Conservation (phyloP, 768 basidiomycete species). For the Auricularia auricula-judae region DNA sequence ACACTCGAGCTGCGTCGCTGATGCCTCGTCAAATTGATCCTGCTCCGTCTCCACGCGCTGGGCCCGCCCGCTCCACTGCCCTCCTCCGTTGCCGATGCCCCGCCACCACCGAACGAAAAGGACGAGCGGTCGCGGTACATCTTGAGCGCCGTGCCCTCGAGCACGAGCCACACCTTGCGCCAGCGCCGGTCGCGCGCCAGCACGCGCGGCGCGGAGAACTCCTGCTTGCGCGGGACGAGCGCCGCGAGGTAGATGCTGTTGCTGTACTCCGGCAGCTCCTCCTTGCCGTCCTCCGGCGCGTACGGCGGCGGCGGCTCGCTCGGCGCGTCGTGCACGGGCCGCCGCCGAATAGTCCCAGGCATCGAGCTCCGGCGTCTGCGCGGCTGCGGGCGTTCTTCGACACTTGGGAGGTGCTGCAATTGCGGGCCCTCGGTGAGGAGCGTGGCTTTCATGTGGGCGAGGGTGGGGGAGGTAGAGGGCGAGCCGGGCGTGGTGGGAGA, state of each 20-base stretch:
- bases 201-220: constrained; percentile 75
- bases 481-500: not conserved
- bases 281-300: constrained; percentile 60
- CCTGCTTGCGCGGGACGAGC: constrained; percentile 84
- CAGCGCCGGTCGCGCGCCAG: constrained; percentile 89
- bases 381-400: constrained; percentile 20
- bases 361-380: constrained; percentile 56
- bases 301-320: constrained; percentile 19
- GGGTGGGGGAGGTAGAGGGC: not conserved
- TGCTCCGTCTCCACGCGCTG: not conserved
- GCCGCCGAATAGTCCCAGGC: constrained; percentile 43
- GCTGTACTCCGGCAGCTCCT: constrained; percentile 69
- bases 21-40: not conserved
- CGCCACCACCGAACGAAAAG: constrained; percentile 16
- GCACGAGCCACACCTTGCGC: constrained; percentile 75
- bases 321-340: constrained; percentile 5
- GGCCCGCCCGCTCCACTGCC: not conserved
- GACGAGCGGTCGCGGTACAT: constrained; percentile 46
- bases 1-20: not conserved
- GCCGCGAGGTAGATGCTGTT: constrained; percentile 75
- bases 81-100: not conserved
- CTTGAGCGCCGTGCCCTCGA: constrained; percentile 85
- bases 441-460: not conserved
- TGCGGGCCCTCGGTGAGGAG: not conserved
- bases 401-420: constrained; percentile 2